Evolutionary conservation across 129 eudicot species (phyloP).

Genomic region (sunflower (Helianthus annuus)): HanXRQr2.0-SUNRISE NC_035442.2:66935173-66935672

Average conservation of each 20-base stretch:
- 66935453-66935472: too few species aligned
- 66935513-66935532: too few species aligned
- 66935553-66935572: not conserved
- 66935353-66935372: too few species aligned
- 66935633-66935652: not conserved
- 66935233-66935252: slow-evolving; percentile 84
- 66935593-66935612: slow-evolving; percentile 14
- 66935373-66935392: too few species aligned
- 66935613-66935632: slow-evolving; percentile 5
- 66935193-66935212: slow-evolving; percentile 29
- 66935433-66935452: too few species aligned
- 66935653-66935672: not conserved
- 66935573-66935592: not conserved
- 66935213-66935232: slow-evolving; percentile 57
- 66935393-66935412: too few species aligned
- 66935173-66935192: slow-evolving; percentile 16
- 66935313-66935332: too few species aligned
- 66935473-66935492: too few species aligned
- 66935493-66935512: too few species aligned
- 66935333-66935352: too few species aligned
- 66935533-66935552: too few species aligned
- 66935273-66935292: slow-evolving; percentile 6
- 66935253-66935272: slow-evolving; percentile 30
- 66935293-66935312: slow-evolving; percentile 45
- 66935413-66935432: too few species aligned